Evolutionary conservation across 352 stramenopile species (phyloP), one percentile per base, ranked within the genome.

Genomic region (Aphanomyces invadans): DNA sequence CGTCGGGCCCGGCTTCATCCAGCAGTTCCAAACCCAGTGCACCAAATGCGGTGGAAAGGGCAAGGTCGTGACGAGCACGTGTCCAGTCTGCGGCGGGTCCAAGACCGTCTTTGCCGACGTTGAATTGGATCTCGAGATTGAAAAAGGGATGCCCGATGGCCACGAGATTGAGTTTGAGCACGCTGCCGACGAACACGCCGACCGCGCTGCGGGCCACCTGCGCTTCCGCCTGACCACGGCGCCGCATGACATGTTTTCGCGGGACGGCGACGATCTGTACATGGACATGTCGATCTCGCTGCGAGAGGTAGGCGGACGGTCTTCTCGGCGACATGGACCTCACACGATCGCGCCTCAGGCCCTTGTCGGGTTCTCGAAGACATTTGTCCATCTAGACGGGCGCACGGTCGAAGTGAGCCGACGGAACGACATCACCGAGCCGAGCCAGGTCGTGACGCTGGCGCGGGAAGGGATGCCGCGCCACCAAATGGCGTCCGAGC

Each of bases 391-490:
- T 75, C 73, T 99, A 45, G 96, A 99, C 74, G 95, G 91, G 42
- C 88, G 94, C 36, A 54, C 73, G 59, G 96, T 98, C 26, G 79
- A 82, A 29, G 76, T 98, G 25, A 81, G 85, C 39, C 83, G 92
- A n/a, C 70, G 92, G 26, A 73, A 79, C 0, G 77, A 74, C 31
- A 82, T 98, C 31, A 98, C 92, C 15, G 89, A 97, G 54, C 90
- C 88, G 49, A 89, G 95, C 38, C 90, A 98, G 70, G 89, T 98
- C 0, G 81, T 87, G 31, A 77, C 87, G 65, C 69, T 98, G 21
- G 71, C 76, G n/a, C 78, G 85, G 57, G 96, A 99, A 73, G 96
- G 96, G 54, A 98, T 99, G 95, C 95, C 96, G 17, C 84, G 97
- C 69, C 77, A 95, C 55, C 90, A 97, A 73, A 86, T 89, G 21